These are phyloP conservation scores for Solanum habrochaites DNA, from an alignment of 257 asterid genomes.

Conservation along the genomic window DNA sequence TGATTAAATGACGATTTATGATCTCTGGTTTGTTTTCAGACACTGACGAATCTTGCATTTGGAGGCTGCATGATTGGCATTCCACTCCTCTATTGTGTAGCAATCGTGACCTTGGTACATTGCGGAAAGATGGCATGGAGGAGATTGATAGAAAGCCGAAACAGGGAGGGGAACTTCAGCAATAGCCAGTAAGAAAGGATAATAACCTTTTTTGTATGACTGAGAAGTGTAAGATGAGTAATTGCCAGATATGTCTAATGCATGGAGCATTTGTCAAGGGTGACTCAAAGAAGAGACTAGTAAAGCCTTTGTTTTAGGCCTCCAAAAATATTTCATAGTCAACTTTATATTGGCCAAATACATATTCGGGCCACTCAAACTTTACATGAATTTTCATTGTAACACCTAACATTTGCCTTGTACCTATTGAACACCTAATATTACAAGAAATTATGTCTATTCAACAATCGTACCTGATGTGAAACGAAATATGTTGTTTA, in stretches of 20 bases:
- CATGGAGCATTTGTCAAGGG: background rate
- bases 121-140: conserved; percentile 69
- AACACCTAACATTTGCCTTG: background rate
- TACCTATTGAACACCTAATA: background rate
- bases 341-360: background rate
- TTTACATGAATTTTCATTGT: background rate
- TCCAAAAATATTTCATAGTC: background rate
- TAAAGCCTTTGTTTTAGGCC: background rate
- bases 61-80: conserved; percentile 83
- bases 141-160: conserved; percentile 42
- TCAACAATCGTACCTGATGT: background rate
- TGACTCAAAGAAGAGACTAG: background rate
- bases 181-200: background rate
- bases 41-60: conserved; percentile 58
- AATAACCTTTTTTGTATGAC: background rate
- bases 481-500: background rate
- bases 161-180: conserved; percentile 21
- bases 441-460: background rate
- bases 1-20: background rate
- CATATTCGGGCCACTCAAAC: background rate
- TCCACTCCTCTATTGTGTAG: conserved; percentile 58
- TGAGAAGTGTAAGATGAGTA: background rate
- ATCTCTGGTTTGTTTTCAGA: conserved; percentile 31
- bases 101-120: conserved; percentile 39
- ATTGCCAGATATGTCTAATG: background rate